phyloP scores from a whole-genome alignment of 208 protist species.

The Porcisia deanei region DNA sequence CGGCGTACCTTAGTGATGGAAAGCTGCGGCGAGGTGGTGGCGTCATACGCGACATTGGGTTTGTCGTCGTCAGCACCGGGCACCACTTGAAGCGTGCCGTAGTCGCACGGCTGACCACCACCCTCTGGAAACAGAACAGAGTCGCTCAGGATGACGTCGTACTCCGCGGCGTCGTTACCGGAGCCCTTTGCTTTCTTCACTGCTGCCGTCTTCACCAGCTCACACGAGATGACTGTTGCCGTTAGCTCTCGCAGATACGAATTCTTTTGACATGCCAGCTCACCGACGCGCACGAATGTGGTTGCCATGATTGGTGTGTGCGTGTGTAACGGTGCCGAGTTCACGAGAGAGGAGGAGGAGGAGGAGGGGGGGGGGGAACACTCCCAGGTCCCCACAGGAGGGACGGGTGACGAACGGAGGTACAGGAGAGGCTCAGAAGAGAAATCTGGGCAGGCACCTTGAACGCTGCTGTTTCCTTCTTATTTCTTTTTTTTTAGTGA shows the following conservation, averaged over 20 bases:
- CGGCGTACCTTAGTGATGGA: conserved; percentile 49
- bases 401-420: neutral
- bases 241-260: conserved; percentile 67
- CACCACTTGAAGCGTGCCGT: conserved; percentile 46
- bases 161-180: conserved; percentile 22
- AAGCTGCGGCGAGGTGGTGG: conserved; percentile 5
- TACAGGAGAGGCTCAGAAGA: neutral
- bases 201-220: conserved; percentile 18
- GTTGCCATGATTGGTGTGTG: conserved; percentile 17
- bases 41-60: neutral
- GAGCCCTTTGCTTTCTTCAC: conserved; percentile 35
- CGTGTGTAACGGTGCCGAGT: neutral
- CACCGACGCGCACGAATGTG: conserved; percentile 52
- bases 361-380: conserved; percentile 11
- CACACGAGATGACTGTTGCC: conserved; percentile 66
- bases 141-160: conserved; percentile 72
- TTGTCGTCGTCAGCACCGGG: neutral
- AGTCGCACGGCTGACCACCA: conserved; percentile 88
- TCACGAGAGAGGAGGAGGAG: neutral
- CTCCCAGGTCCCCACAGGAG: neutral
- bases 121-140: conserved; percentile 90
- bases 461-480: too few relatives aligned
- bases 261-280: conserved; percentile 74
- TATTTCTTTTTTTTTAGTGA: too few relatives aligned
- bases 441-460: too few relatives aligned